Evolutionary conservation across 306 rosid genomes (phyloP).

Genomic region (Citrullus amarus): DNA sequence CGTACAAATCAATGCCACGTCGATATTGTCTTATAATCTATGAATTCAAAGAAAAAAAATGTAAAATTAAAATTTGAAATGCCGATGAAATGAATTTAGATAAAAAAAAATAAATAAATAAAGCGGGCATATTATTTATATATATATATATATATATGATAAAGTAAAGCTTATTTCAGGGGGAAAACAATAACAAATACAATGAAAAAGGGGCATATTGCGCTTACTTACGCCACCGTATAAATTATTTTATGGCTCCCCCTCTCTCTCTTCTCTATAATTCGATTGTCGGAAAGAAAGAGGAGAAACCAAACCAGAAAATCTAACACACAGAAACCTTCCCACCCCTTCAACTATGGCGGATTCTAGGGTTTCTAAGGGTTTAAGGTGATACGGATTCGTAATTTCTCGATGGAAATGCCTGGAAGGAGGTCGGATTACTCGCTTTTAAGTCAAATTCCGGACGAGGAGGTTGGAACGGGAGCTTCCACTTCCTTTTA

Average conservation of each 20-base stretch:
- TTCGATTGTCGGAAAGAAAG: slow-evolving; percentile 11
- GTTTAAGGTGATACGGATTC: slow-evolving; percentile 24
- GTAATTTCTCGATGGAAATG: slow-evolving; percentile 55
- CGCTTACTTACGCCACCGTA: slow-evolving; percentile 27
- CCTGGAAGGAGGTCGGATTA: slow-evolving; percentile 82
- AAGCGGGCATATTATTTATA: too few species aligned
- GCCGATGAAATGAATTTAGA: too few species aligned
- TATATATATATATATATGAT: too few species aligned
- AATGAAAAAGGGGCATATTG: slow-evolving; percentile 15
- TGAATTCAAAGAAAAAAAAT: neutral
- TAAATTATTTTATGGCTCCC: slow-evolving; percentile 10
- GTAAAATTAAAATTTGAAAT: too few species aligned
- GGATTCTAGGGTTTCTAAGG: slow-evolving; percentile 43
- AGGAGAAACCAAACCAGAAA: slow-evolving; percentile 10
- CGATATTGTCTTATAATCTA: too few species aligned
- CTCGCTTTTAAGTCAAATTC: slow-evolving; percentile 55
- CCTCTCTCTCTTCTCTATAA: neutral
- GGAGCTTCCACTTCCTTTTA: slow-evolving; percentile 31
- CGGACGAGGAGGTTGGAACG: slow-evolving; percentile 48
- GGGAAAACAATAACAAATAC: neutral
- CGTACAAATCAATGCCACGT: too few species aligned
- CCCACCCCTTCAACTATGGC: slow-evolving; percentile 30
- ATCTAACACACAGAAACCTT: slow-evolving; percentile 4
- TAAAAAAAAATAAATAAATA: too few species aligned
- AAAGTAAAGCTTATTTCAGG: too few species aligned